Evolutionary conservation across 192 early-diverging fungal genomes (phyloP), one percentile per base, ranked within the genome.

Genomic region (Polychytrium aggregatum): DNA sequence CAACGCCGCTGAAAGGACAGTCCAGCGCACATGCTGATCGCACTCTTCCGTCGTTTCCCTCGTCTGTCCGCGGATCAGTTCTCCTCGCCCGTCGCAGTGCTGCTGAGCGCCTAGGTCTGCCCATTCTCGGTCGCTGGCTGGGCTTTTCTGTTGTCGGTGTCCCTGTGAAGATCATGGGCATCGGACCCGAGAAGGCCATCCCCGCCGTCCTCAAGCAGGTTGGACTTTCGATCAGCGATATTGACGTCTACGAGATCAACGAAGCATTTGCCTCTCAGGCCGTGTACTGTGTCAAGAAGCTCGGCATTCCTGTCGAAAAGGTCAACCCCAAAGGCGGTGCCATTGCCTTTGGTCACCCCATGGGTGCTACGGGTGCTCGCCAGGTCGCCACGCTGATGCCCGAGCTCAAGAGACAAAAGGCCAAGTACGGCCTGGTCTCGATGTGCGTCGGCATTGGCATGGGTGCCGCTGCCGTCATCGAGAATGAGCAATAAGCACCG

Each of bases 261-360:
- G 94, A 96, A 71, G 94, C 94, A 21, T 96, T 98, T 69, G 94
- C 94, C 27, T 96, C 90, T 44, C 92, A 98, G 71, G 86, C 92
- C 13, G 82, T 92, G 33, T 92, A 88, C 79, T 87, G 77, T 48
- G 76, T 87, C 34, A 82, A 94, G 65, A 85, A 88, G 63, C 81
- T 91, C 34, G 82, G 79, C 22, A 82, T 98, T 44, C 74, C 79
- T 54, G 59, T 83, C 61, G 79, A 86, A 48, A 95, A 89, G 81
- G 89, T 97, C 61, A 98, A 98, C 74, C 90, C 90, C 39, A 86
- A 90, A 79, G 95, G 95, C 50, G 95, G 95, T 55, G 95, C 95
- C 30, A 98, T 98, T 50, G 89, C 95, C 24, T 80, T 96, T 52
- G 95, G 95, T 51, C 95, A 98, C 65, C 95, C 95, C 46, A 60